A percentile compares a stretch with the other conserved stretches of the same genome.
Conservation (phyloP, 805 yeast genomes). For the Barnettozyma sp. region DNA sequence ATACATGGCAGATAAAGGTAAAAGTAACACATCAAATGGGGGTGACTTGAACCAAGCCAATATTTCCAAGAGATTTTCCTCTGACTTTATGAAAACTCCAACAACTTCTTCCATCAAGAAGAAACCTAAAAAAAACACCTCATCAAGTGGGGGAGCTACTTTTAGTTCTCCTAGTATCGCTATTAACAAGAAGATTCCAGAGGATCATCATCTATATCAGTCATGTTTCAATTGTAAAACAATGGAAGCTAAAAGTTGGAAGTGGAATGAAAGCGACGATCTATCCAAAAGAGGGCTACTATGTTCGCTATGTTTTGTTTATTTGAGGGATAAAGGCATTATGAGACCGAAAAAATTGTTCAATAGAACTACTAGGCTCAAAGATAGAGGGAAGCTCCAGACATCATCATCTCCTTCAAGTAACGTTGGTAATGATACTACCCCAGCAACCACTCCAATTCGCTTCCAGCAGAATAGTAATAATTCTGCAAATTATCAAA, state of each 20-base stretch:
- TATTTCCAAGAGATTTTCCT: slow-evolving; percentile 24
- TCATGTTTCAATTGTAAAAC: slow-evolving; percentile 24
- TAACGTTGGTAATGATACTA: slow-evolving; percentile 16
- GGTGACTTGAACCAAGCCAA: slow-evolving; percentile 6
- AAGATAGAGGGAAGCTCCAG: slow-evolving; percentile 4
- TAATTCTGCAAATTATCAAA: slow-evolving; percentile 1
- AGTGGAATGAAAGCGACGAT: slow-evolving; percentile 24
- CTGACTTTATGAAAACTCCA: slow-evolving; percentile 18
- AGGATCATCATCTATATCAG: slow-evolving; percentile 16
- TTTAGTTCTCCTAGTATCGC: background rate
- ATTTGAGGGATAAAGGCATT: slow-evolving; percentile 19
- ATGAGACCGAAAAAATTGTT: slow-evolving; percentile 23
- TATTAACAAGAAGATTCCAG: slow-evolving; percentile 8
- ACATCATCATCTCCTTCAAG: slow-evolving; percentile 19
- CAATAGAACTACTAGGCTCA: slow-evolving; percentile 11
- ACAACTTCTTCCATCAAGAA: slow-evolving; percentile 5
- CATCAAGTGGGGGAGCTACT: no score
- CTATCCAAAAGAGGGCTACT: slow-evolving; percentile 20
- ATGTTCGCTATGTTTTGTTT: slow-evolving; percentile 22
- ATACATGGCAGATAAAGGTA: slow-evolving; percentile 22
- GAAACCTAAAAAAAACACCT: slow-evolving; percentile 5
- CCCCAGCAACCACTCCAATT: slow-evolving; percentile 17
- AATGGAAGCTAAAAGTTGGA: slow-evolving; percentile 23
- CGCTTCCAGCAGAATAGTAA: no score
- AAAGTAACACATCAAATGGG: slow-evolving; percentile 9